These are phyloP conservation scores for Pseudogymnoascus sp. DNA, from an alignment of 2,329 filamentous ascomycete genomes.

Conservation along the genomic window DNA sequence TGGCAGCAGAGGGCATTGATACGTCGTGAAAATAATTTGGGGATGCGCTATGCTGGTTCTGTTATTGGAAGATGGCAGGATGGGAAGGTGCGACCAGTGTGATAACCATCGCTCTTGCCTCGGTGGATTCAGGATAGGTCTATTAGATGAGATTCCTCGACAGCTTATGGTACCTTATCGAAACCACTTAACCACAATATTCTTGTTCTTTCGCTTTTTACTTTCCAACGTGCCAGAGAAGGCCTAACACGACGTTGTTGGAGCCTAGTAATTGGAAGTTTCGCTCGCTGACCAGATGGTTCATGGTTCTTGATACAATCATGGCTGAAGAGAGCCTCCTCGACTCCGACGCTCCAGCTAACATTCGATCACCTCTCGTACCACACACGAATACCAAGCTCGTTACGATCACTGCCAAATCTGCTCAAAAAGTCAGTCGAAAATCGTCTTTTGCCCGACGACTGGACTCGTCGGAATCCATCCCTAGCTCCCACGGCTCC, in stretches of 20 bases:
- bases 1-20: conserved; percentile 49
- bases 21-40: conserved; percentile 12
- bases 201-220: conserved; percentile 5
- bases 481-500: conserved; percentile 31
- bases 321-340: background rate
- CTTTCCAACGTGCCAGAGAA: background rate
- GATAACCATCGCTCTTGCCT: background rate
- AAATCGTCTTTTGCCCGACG: conserved; percentile 25
- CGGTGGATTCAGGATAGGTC: background rate
- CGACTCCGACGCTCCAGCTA: background rate
- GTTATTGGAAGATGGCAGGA: background rate
- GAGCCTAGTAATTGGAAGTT: background rate
- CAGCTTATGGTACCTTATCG: background rate
- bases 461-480: conserved; percentile 32
- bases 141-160: background rate
- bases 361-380: background rate
- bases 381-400: background rate
- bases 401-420: background rate
- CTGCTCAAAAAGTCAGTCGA: conserved; percentile 24
- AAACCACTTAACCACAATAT: conserved; percentile 6
- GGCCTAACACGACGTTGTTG: background rate
- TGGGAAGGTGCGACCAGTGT: background rate
- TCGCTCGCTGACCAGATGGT: background rate
- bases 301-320: background rate
- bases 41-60: background rate